These are phyloP conservation scores for Trichaptum fuscoviolaceum DNA, from an alignment of 768 basidiomycete species.

Conservation along the genomic window DNA sequence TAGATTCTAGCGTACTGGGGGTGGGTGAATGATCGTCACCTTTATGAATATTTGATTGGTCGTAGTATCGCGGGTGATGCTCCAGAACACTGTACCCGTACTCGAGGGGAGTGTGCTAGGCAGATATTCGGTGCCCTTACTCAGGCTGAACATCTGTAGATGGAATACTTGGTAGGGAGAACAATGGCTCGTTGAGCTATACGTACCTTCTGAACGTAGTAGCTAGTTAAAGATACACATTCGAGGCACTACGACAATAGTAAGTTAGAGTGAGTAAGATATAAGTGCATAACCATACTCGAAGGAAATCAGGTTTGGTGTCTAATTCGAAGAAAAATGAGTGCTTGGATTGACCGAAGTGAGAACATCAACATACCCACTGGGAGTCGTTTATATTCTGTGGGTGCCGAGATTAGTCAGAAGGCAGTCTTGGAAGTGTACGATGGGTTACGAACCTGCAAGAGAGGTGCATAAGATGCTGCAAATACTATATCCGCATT, in stretches of 20 bases:
- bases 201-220: conserved; percentile 53
- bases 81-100: conserved; percentile 55
- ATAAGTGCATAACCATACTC: conserved; percentile 33
- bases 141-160: conserved; percentile 53
- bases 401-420: conserved; percentile 1
- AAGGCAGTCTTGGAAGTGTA: background rate
- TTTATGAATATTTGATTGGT: conserved; percentile 51
- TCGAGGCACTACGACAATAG: conserved; percentile 35
- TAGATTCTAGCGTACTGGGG: too few relatives aligned
- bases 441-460: conserved; percentile 25
- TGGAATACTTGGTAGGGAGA: background rate
- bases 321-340: conserved; percentile 26
- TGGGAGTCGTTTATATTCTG: conserved; percentile 50
- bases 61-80: conserved; percentile 35
- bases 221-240: conserved; percentile 57
- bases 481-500: conserved; percentile 60
- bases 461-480: conserved; percentile 56
- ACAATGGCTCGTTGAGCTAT: background rate
- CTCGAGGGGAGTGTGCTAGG: conserved; percentile 52
- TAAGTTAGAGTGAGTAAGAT: background rate
- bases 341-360: conserved; percentile 8
- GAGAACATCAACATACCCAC: conserved; percentile 39
- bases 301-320: conserved; percentile 55
- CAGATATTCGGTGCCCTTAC: conserved; percentile 57
- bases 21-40: conserved; percentile 24